Evolutionary conservation across 495 filamentous ascomycete species (phyloP), one percentile per base, ranked within the genome.

Genomic region (Trichoderma parareesei): DNA sequence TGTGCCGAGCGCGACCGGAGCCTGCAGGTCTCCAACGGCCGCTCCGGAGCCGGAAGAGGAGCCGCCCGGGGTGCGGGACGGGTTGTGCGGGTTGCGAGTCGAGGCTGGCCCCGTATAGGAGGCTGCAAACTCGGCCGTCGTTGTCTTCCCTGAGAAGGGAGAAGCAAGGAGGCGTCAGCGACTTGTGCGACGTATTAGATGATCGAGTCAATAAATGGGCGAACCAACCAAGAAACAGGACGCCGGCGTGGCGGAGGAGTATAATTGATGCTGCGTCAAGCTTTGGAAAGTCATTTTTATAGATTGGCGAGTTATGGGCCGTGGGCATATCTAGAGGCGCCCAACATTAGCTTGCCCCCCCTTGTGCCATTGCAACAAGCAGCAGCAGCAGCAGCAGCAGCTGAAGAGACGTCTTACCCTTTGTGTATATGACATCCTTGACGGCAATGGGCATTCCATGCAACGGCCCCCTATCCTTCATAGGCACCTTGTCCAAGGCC

Each of bases 371-470:
- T 27, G 27, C 27, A 1, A 2, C 27, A 27, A 27, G 27, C 27
- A 27, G 27, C 27, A 27, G 27, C 27, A 27, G 27, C 27, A 27
- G 27, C 27, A 27, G 27, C 27, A 27, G 13, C 13, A 27, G 44
- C 5, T 41, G 6, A 2, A 37, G 18, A 14, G 18, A 10, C 6
- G 10, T 13, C 44, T 46, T 55, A 81, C 77, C 81, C 76, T 81
- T 85, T 0, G 85, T 87, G 43, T 80, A 72, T 35, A 86, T 83
- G 5, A 86, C 75, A 76, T 87, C 85, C 67, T 86, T 86, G 4
- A 87, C 71, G 3, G 75, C 84, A 53, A 87, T 68, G 0, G 82
- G 73, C 0, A 87, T 64, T 0, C 84, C 84, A 66, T 85, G 82
- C 0, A 87, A 66, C 4, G 78, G 81, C 0, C 84, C 83, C 65